Conservation (phyloP, 495 filamentous ascomycete species). For the Penicillium odoratum region DNA sequence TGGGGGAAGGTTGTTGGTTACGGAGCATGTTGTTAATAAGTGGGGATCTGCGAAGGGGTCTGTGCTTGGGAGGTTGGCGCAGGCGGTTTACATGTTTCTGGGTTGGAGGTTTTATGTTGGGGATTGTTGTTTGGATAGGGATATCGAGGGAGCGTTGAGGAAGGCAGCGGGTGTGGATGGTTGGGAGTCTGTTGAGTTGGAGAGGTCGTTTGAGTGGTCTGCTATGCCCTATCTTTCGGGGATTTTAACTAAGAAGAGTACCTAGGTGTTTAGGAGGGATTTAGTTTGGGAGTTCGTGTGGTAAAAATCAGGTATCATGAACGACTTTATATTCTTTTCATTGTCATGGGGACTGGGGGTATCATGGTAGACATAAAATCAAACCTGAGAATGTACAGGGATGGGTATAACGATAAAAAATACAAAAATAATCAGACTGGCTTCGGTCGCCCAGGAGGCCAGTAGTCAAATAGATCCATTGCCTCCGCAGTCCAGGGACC, state of each 20-base stretch:
- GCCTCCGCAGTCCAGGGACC: slow-evolving; percentile 61
- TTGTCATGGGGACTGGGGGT: slow-evolving; percentile 19
- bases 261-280: not conserved
- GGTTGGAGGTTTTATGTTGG: slow-evolving; percentile 54
- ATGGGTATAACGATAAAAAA: slow-evolving; percentile 3
- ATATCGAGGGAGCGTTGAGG: slow-evolving; percentile 53
- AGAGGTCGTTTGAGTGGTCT: slow-evolving; percentile 46
- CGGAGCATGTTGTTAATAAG: slow-evolving; percentile 66
- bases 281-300: no score
- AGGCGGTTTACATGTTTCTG: slow-evolving; percentile 32
- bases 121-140: slow-evolving; percentile 58
- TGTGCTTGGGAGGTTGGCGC: slow-evolving; percentile 48
- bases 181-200: slow-evolving; percentile 57
- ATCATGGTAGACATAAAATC: slow-evolving; percentile 19
- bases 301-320: not conserved
- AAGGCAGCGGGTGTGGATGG: slow-evolving; percentile 45
- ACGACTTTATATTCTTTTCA: not conserved
- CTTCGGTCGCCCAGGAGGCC: slow-evolving; percentile 43
- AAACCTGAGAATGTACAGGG: slow-evolving; percentile 1
- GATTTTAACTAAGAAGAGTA: slow-evolving; percentile 43
- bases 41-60: slow-evolving; percentile 47
- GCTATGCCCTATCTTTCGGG: slow-evolving; percentile 58
- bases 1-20: slow-evolving; percentile 67
- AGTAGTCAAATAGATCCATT: slow-evolving; percentile 59
- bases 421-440: slow-evolving; percentile 18